A percentile compares a stretch with the other conserved stretches of the same genome.
Conservation (phyloP, 1,284 basidiomycete genomes). For the Coniferiporia sulphurascens region DNA sequence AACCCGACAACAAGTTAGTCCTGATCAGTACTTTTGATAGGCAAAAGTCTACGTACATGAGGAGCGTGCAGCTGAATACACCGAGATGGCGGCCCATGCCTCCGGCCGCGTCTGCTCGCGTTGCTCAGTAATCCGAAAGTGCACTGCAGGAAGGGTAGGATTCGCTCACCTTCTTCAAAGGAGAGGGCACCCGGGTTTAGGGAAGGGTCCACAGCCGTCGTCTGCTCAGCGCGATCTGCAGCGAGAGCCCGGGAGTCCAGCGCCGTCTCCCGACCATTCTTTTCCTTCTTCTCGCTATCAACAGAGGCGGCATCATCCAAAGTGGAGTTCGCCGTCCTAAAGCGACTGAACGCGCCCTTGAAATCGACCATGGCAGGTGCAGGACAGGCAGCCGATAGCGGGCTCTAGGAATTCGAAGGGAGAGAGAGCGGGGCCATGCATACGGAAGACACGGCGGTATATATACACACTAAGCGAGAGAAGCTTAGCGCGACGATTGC, state of each 20-base stretch:
- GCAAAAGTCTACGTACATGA: conserved; percentile 28
- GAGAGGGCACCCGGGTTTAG: conserved; percentile 25
- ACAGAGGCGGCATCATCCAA: not conserved
- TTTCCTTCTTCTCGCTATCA: not conserved
- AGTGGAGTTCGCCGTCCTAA: not conserved
- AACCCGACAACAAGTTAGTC: not conserved
- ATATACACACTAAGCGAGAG: not conserved
- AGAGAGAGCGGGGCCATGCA: not conserved
- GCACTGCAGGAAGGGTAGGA: not conserved
- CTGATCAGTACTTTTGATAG: not conserved
- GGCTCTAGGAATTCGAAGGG: not conserved
- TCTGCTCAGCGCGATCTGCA: not conserved
- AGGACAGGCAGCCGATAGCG: not conserved
- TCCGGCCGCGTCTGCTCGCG: conserved; percentile 35
- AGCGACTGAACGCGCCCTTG: not conserved
- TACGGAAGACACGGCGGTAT: not conserved
- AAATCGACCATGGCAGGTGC: not conserved
- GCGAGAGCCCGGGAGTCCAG: not conserved
- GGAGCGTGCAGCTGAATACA: conserved; percentile 44
- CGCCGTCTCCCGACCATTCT: not conserved
- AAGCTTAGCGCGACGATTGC: too few species aligned
- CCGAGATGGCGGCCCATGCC: conserved; percentile 49
- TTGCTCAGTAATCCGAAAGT: not conserved
- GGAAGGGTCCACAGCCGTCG: conserved; percentile 9
- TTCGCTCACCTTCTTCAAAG: conserved; percentile 27